phyloP scores from a whole-genome alignment of 2,329 filamentous ascomycete species.

The Aspergillus hortae region DNA sequence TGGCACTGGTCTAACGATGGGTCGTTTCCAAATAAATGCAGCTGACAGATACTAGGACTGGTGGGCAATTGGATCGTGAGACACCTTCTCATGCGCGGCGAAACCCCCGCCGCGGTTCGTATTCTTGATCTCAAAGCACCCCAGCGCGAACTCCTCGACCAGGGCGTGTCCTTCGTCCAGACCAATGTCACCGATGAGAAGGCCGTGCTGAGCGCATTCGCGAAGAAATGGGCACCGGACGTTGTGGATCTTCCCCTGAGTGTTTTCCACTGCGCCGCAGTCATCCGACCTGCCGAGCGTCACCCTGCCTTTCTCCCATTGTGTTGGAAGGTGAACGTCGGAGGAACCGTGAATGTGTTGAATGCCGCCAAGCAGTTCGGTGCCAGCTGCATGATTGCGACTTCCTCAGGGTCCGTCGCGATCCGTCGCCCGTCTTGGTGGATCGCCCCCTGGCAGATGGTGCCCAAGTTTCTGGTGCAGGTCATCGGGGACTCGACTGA shows the following conservation, averaged over 20 bases:
- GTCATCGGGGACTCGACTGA: slow-evolving; percentile 42
- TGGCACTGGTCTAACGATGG: neutral
- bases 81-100: slow-evolving; percentile 53
- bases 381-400: slow-evolving; percentile 52
- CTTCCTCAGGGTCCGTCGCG: slow-evolving; percentile 50
- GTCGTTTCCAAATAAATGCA: neutral
- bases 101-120: slow-evolving; percentile 50
- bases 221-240: slow-evolving; percentile 44
- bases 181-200: slow-evolving; percentile 50
- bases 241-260: slow-evolving; percentile 48
- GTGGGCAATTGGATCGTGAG: slow-evolving; percentile 55
- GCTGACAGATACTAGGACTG: slow-evolving; percentile 41
- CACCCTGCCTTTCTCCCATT: slow-evolving; percentile 44
- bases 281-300: slow-evolving; percentile 52
- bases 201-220: slow-evolving; percentile 47
- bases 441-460: slow-evolving; percentile 42
- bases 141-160: slow-evolving; percentile 41
- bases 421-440: slow-evolving; percentile 44
- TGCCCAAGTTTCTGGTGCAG: slow-evolving; percentile 44
- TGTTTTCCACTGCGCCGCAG: slow-evolving; percentile 57
- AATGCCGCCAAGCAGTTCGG: slow-evolving; percentile 45
- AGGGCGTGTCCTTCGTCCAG: slow-evolving; percentile 44
- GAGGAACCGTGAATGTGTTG: slow-evolving; percentile 50
- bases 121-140: slow-evolving; percentile 51
- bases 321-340: slow-evolving; percentile 49